These are phyloP conservation scores for Plectosphaerella sp. DNA, from an alignment of 2,329 filamentous ascomycete species.

Conservation along the genomic window DNA sequence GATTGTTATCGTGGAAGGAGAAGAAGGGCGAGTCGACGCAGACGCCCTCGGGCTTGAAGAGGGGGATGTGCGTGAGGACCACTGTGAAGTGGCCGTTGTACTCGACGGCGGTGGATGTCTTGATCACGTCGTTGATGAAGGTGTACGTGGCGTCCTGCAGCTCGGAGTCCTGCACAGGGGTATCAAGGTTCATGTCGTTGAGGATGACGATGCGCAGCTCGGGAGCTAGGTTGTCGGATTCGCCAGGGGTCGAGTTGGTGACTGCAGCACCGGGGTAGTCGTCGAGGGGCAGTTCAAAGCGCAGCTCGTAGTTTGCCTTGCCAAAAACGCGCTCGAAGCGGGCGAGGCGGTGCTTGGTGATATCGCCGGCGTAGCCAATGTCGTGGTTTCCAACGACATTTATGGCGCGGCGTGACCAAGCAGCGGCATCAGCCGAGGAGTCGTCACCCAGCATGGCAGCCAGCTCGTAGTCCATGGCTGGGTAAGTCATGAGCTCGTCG, in stretches of 20 bases:
- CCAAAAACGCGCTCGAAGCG: slow-evolving; percentile 86
- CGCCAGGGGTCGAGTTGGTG: slow-evolving; percentile 33
- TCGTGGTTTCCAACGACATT: slow-evolving; percentile 95
- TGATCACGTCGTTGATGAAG: slow-evolving; percentile 69
- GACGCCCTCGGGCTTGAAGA: slow-evolving; percentile 76
- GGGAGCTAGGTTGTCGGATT: slow-evolving; percentile 50
- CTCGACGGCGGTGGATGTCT: slow-evolving; percentile 55
- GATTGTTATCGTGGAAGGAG: slow-evolving; percentile 64
- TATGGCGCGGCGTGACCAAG: slow-evolving; percentile 75
- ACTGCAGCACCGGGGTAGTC: slow-evolving; percentile 18
- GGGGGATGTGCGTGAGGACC: slow-evolving; percentile 85
- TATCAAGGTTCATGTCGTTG: slow-evolving; percentile 92
- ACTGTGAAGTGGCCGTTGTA: slow-evolving; percentile 69
- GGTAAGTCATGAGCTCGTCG: slow-evolving; percentile 46
- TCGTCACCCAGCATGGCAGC: slow-evolving; percentile 42
- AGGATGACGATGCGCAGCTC: slow-evolving; percentile 79
- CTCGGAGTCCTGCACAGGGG: slow-evolving; percentile 61
- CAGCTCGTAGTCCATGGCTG: slow-evolving; percentile 43
- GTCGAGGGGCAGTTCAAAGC: slow-evolving; percentile 56
- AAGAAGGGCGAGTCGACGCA: slow-evolving; percentile 86
- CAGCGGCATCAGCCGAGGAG: slow-evolving; percentile 32
- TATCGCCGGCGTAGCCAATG: slow-evolving; percentile 90
- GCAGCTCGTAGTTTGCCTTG: slow-evolving; percentile 83
- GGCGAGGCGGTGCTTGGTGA: slow-evolving; percentile 68
- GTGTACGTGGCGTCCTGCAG: slow-evolving; percentile 74